These are phyloP conservation scores for Lactuca saligna DNA, from an alignment of 129 eudicot genomes.

Conservation along the genomic window DNA sequence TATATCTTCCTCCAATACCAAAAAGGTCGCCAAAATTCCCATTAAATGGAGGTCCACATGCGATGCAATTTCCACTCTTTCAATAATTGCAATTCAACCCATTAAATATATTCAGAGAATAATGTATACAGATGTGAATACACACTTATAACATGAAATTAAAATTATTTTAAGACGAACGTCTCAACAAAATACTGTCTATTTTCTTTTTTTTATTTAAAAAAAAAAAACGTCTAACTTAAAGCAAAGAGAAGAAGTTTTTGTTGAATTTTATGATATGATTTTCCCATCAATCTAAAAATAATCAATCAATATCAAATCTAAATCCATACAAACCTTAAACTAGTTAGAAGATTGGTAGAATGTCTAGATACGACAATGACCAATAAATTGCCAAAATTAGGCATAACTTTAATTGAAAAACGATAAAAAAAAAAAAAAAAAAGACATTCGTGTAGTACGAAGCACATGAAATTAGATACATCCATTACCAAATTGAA, in stretches of 20 bases:
- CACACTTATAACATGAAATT: not conserved
- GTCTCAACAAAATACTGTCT: no score
- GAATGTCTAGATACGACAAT: not conserved
- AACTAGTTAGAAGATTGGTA: not conserved
- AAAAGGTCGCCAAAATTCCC: constrained; percentile 20
- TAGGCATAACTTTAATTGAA: not conserved
- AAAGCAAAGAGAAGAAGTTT: not conserved
- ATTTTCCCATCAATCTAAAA: not conserved
- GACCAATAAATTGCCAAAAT: not conserved
- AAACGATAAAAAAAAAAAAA: not conserved
- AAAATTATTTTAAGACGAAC: no score
- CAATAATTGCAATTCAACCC: not conserved
- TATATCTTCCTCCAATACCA: constrained; percentile 23
- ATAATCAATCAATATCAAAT: not conserved
- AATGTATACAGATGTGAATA: no score
- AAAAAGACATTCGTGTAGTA: not conserved
- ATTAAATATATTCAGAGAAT: not conserved
- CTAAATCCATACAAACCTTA: no score
- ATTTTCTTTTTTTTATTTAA: no score
- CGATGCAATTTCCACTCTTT: constrained; percentile 12
- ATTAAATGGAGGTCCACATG: constrained; percentile 26
- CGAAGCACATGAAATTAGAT: not conserved
- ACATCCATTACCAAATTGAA: not conserved
- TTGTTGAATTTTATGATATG: no score
- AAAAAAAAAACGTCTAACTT: not conserved